A percentile compares a stretch with the other conserved stretches of the same genome.
phyloP scores from a whole-genome alignment of 345 rosid species.

The Boechera stricta region DNA sequence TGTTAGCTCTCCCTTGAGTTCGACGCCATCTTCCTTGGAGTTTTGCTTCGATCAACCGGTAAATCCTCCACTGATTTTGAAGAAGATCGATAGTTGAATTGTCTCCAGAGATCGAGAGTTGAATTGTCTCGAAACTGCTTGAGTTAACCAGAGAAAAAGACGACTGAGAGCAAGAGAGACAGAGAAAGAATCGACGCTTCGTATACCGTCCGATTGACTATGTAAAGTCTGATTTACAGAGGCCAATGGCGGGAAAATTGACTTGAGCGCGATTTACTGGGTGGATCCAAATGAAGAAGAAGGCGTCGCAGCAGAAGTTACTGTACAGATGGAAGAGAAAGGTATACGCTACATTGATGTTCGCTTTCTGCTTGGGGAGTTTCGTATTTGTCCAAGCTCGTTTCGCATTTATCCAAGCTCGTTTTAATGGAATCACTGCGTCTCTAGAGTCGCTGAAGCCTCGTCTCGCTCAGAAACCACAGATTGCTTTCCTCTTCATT shows the following conservation, averaged over 20 bases:
- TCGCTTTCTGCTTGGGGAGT: constrained; percentile 64
- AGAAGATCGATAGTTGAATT: constrained; percentile 32
- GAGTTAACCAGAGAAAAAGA: neutral
- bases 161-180: neutral
- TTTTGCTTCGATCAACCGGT: constrained; percentile 26
- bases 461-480: constrained; percentile 52
- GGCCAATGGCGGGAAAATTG: constrained; percentile 42
- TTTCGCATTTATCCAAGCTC: constrained; percentile 67
- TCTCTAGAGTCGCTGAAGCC: constrained; percentile 55
- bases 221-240: constrained; percentile 12
- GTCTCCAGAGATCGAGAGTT: constrained; percentile 40
- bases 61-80: constrained; percentile 8
- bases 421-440: constrained; percentile 53
- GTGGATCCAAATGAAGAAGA: constrained; percentile 68
- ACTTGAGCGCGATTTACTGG: constrained; percentile 16
- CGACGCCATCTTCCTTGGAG: constrained; percentile 24
- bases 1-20: constrained; percentile 27
- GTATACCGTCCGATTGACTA: constrained; percentile 14
- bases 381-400: constrained; percentile 66
- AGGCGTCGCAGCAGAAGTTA: constrained; percentile 57
- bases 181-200: neutral
- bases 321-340: constrained; percentile 75
- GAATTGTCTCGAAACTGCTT: constrained; percentile 6
- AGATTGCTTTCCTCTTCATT: constrained; percentile 84
- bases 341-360: constrained; percentile 46